Evolutionary conservation across 176 grass and related monocot species (phyloP).

Genomic region (Oryza punctata): DNA sequence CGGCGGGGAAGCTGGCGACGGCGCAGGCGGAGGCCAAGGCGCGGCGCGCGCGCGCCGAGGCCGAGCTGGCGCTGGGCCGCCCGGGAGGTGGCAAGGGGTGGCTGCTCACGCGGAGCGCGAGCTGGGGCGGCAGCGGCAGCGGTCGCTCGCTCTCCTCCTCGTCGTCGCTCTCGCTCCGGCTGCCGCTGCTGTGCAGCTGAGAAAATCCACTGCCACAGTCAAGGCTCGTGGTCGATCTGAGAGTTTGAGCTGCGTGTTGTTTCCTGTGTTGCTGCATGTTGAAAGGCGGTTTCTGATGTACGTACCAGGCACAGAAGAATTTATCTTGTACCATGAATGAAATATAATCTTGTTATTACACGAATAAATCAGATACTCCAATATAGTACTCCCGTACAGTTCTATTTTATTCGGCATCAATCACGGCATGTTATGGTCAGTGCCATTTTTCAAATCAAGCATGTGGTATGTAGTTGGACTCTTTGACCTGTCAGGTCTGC

Average conservation of each 20-base stretch:
- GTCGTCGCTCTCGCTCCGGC: conserved; percentile 63
- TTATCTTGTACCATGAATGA: no score
- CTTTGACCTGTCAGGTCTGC: not conserved
- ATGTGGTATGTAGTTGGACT: not conserved
- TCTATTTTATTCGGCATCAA: not conserved
- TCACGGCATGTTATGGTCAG: not conserved
- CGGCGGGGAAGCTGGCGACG: conserved; percentile 60
- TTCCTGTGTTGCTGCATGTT: no score
- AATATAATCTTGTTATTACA: no score
- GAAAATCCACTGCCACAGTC: no score
- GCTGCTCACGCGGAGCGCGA: conserved; percentile 48
- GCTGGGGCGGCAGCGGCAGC: not conserved
- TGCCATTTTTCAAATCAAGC: not conserved
- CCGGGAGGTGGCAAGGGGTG: conserved; percentile 28
- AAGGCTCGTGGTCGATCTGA: no score
- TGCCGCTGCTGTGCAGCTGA: conserved; percentile 77
- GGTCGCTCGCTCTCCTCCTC: conserved; percentile 41
- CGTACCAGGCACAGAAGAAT: no score
- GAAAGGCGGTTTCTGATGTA: no score
- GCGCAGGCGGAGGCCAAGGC: conserved; percentile 55
- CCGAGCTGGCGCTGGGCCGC: conserved; percentile 50
- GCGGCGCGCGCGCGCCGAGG: conserved; percentile 60
- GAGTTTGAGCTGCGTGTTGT: no score
- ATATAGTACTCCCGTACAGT: no score
- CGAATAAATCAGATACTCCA: no score